Percentiles rank a stretch among this genome's conserved stretches.
phyloP scores from a whole-genome alignment of 2,329 filamentous ascomycete genomes.

The Sarocladium kiliense region DNA sequence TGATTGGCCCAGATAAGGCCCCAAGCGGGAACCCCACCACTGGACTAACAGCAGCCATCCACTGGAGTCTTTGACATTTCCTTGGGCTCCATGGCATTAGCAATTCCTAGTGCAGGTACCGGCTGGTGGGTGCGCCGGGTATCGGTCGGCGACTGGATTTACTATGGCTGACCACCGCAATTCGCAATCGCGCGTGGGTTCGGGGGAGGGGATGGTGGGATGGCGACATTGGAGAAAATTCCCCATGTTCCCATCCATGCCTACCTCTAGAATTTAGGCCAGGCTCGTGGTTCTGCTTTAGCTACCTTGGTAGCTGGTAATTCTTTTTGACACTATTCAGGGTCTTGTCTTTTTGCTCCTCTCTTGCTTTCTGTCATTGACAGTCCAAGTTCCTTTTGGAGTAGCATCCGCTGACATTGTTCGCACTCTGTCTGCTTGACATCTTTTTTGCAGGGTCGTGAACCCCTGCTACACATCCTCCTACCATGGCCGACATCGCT shows the following conservation, averaged over 20 bases:
- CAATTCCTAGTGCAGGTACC: not conserved
- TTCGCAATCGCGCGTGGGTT: constrained; percentile 5
- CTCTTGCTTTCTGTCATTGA: constrained; percentile 5
- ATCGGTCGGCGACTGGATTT: not conserved
- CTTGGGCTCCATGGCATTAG: no score
- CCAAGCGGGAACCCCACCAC: not conserved
- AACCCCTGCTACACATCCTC: constrained; percentile 1
- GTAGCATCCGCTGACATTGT: not conserved
- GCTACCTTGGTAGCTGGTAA: no score
- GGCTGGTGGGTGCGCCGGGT: not conserved
- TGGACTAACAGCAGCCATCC: not conserved
- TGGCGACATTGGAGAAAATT: constrained; percentile 26
- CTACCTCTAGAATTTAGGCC: no score
- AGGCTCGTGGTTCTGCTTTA: no score
- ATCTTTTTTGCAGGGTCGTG: not conserved
- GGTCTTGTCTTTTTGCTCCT: constrained; percentile 13
- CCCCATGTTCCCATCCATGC: not conserved
- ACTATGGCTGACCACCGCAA: not conserved
- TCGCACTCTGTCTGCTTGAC: constrained; percentile 5
- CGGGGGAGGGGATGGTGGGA: constrained; percentile 17
- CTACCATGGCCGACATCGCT: constrained; percentile 11
- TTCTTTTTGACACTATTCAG: not conserved
- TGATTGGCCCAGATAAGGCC: constrained; percentile 3
- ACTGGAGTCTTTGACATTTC: no score
- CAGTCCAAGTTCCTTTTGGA: not conserved